These are phyloP conservation scores for Russula vinacea DNA, from an alignment of 768 basidiomycete genomes.

Conservation along the genomic window DNA sequence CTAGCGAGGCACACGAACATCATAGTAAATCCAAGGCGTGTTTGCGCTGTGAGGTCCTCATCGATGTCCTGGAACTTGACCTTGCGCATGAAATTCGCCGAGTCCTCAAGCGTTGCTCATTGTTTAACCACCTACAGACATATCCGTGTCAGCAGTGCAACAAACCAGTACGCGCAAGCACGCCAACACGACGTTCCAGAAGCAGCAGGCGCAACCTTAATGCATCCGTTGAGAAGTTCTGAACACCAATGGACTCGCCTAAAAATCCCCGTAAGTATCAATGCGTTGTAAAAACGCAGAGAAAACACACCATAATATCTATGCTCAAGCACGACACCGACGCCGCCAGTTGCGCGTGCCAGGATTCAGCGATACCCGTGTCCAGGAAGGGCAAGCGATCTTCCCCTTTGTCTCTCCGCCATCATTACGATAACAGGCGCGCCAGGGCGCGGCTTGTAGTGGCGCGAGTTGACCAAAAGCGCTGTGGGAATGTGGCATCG, in stretches of 20 bases:
- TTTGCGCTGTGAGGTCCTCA: slow-evolving; percentile 65
- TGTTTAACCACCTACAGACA: slow-evolving; percentile 73
- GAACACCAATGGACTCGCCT: slow-evolving; percentile 75
- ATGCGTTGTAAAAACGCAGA: slow-evolving; percentile 5
- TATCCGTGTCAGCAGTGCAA: not conserved
- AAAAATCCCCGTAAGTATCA: slow-evolving; percentile 13
- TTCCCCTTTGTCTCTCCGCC: slow-evolving; percentile 91
- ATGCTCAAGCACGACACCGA: slow-evolving; percentile 93
- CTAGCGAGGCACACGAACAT: slow-evolving; percentile 47
- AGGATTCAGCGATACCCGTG: slow-evolving; percentile 80
- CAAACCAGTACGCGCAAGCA: not conserved
- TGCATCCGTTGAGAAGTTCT: slow-evolving; percentile 76
- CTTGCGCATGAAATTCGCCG: slow-evolving; percentile 84
- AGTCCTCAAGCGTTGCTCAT: slow-evolving; percentile 88
- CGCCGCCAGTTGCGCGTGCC: slow-evolving; percentile 77
- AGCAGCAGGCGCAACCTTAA: slow-evolving; percentile 49
- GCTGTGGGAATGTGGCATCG: slow-evolving; percentile 70
- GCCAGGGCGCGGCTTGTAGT: slow-evolving; percentile 66
- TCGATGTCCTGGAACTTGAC: slow-evolving; percentile 70
- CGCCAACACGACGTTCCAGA: too few relatives aligned
- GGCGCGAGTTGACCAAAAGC: slow-evolving; percentile 86
- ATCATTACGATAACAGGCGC: slow-evolving; percentile 90
- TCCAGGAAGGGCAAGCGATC: slow-evolving; percentile 49
- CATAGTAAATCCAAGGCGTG: slow-evolving; percentile 92
- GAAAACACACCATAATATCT: slow-evolving; percentile 69